These are phyloP conservation scores for Gillenia trifoliata DNA, from an alignment of 306 rosid species.

Conservation along the genomic window DNA sequence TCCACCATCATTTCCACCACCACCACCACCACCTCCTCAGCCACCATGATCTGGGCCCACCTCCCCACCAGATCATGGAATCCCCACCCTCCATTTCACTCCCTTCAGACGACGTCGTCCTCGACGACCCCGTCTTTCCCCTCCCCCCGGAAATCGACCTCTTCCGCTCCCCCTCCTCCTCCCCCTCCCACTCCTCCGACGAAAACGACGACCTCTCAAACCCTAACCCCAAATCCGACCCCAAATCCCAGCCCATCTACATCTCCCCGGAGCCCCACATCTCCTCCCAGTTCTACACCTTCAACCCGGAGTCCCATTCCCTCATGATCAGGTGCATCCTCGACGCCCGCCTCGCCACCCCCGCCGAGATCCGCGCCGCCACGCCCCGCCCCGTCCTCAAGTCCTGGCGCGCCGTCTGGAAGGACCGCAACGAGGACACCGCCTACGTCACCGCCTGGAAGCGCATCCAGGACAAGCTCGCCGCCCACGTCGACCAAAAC, in stretches of 20 bases:
- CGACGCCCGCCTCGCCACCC: conserved; percentile 66
- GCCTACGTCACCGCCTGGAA: conserved; percentile 96
- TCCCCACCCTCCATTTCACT: conserved; percentile 41
- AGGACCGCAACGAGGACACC: conserved; percentile 96
- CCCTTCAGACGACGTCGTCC: conserved; percentile 20
- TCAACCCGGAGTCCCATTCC: conserved; percentile 75
- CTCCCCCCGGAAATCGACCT: conserved; percentile 76
- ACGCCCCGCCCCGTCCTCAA: conserved; percentile 71
- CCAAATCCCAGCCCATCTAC: conserved; percentile 26
- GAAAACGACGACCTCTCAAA: conserved; percentile 31
- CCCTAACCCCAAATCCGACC: conserved; percentile 26
- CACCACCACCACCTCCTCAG: conserved; percentile 18
- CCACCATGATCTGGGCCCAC: conserved; percentile 39
- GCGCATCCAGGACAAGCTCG: conserved; percentile 91
- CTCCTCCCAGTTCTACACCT: conserved; percentile 94
- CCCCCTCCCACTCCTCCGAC: conserved; percentile 36
- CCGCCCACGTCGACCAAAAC: conserved; percentile 44
- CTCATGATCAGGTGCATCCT: conserved; percentile 89
- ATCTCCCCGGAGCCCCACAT: conserved; percentile 83
- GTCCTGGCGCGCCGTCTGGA: conserved; percentile 98
- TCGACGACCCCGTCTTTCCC: conserved; percentile 18
- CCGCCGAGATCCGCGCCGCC: conserved; percentile 83
- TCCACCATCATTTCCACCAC: conserved; percentile 39
- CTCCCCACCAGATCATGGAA: conserved; percentile 35
- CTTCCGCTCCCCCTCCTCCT: conserved; percentile 57